These are phyloP conservation scores for Phytophthora capsici DNA, from an alignment of 352 stramenopile genomes.

Conservation along the genomic window DNA sequence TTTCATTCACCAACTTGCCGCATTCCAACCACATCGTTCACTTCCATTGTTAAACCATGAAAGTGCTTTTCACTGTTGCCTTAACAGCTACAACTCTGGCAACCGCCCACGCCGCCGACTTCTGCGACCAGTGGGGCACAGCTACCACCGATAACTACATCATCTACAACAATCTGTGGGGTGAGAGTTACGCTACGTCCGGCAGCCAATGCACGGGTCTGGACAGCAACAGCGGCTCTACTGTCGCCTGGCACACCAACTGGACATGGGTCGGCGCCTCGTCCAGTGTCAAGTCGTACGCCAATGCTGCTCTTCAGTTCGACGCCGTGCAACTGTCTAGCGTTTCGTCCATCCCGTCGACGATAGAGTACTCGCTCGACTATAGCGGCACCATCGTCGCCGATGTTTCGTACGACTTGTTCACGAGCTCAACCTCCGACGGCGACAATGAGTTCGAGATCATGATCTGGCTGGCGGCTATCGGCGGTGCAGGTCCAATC, in stretches of 20 bases:
- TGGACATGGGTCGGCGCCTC: constrained; percentile 38
- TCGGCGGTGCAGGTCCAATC: constrained; percentile 42
- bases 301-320: constrained; percentile 49
- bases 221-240: constrained; percentile 32
- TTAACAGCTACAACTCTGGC: constrained; percentile 1
- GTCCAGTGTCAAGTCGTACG: constrained; percentile 52
- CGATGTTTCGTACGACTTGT: constrained; percentile 48
- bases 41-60: constrained; percentile 17
- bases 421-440: constrained; percentile 37
- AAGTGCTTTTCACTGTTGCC: constrained; percentile 12
- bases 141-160: constrained; percentile 41
- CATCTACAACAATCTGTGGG: constrained; percentile 60
- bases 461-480: constrained; percentile 50
- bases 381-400: constrained; percentile 40
- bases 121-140: constrained; percentile 42
- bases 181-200: constrained; percentile 29
- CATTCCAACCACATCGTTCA: constrained; percentile 2
- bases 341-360: constrained; percentile 43
- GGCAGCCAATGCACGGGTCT: constrained; percentile 51
- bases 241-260: constrained; percentile 40
- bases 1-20: constrained; percentile 26
- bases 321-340: constrained; percentile 35
- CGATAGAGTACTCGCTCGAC: constrained; percentile 40
- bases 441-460: constrained; percentile 47
- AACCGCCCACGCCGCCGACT: constrained; percentile 1